Evolutionary conservation across 1,139 yeast genomes (phyloP), one percentile per base, ranked within the genome.

Genomic region (Sugiyamaella xylanicola): DNA sequence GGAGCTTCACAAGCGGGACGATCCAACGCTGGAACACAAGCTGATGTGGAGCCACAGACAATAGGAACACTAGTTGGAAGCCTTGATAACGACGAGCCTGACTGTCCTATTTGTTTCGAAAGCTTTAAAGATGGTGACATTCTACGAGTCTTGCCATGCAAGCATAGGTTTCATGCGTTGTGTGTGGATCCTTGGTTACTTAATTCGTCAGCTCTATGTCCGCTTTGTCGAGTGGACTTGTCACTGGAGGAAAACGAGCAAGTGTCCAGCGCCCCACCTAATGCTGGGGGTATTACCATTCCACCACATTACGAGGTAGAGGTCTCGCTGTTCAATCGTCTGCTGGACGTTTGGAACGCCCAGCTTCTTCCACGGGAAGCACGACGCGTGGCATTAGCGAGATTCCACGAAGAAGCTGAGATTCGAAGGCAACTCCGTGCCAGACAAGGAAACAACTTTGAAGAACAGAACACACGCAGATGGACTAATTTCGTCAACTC

Each of bases 111-210:
- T 58, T 88, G 96, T 70, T 79, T 88, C 57, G 95, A 88, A 55
- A 69, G 73, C 7, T 66, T 68, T 49, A 56, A 63, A 29, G 84
- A 81, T 9, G 92, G 86, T 52, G 74, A 75, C 3, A 89, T 87
- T 0, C 58, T 73, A 35, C 78, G 96, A 54, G 89, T 90, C 0
- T 74, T 88, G 51, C 79, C 89, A 7, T 88, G 96, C 72, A 87
- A 89, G 7, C 96, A 88, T 71, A 88, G 85, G 8, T 88, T 85
- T 77, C 96, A 88, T 67, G 81, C 87, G 2, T 83, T 77, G 4
- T 88, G 96, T 70, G 78, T 88, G 48, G 95, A 88, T 66, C 92
- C 93, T 0, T 88, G 96, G 96, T 74, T 88, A 41, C 82, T 83
- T 2, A 82, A 81, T 63, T 74, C 91, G 58, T 79, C 89, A 54